phyloP scores from a whole-genome alignment of 805 yeast species.

The Candida insectorum region DNA sequence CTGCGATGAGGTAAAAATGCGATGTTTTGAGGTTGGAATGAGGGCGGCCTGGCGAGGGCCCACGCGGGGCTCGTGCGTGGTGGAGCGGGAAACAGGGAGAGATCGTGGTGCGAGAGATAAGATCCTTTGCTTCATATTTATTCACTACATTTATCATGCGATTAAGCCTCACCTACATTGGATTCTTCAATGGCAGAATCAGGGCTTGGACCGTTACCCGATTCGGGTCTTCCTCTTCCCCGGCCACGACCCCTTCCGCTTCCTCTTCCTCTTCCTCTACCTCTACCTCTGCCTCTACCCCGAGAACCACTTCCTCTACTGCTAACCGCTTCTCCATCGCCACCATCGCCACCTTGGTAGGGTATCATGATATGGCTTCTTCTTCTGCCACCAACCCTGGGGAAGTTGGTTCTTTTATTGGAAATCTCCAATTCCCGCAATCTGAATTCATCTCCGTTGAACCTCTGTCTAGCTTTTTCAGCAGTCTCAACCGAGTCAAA shows the following conservation, averaged over 20 bases:
- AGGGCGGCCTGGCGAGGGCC: too few species aligned
- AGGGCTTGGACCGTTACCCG: too few species aligned
- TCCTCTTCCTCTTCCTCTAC: conserved; percentile 14
- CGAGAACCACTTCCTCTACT: conserved; percentile 31
- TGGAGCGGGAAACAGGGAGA: too few species aligned
- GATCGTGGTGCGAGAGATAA: neutral
- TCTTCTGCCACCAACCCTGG: conserved; percentile 40
- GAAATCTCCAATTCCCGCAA: conserved; percentile 47
- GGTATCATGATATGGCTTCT: too few species aligned
- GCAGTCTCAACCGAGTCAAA: conserved; percentile 45
- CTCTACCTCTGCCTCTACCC: conserved; percentile 20
- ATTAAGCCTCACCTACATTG: neutral
- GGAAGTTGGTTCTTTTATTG: conserved; percentile 53
- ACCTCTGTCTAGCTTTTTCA: conserved; percentile 40
- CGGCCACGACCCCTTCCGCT: conserved; percentile 8
- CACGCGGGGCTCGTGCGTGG: too few species aligned
- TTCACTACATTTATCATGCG: neutral
- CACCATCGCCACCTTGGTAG: too few species aligned
- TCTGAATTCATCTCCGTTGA: conserved; percentile 41
- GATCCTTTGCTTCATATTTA: neutral
- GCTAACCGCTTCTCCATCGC: conserved; percentile 30
- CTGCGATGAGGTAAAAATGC: too few species aligned
- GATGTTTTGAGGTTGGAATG: too few species aligned
- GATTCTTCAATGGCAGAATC: neutral
- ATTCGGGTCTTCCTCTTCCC: conserved; percentile 5